phyloP scores from a whole-genome alignment of 192 early-diverging fungal genomes.

The Helicostylum pulchrum region DNA sequence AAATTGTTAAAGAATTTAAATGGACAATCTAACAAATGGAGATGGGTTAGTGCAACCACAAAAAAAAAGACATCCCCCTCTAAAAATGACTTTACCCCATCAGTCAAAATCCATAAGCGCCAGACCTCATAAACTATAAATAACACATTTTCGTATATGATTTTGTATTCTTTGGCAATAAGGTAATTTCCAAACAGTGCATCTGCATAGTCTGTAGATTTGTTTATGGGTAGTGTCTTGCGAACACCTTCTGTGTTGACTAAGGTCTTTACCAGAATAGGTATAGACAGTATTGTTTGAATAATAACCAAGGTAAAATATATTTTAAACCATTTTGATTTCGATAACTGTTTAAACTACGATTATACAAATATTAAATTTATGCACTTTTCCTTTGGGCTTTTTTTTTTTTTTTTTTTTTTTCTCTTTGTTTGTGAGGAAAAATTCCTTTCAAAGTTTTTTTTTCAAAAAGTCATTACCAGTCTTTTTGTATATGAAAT shows the following conservation, averaged over 20 bases:
- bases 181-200: background rate
- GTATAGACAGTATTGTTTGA: background rate
- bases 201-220: background rate
- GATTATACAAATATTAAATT: background rate
- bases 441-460: no score
- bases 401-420: no score
- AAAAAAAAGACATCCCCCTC: no score
- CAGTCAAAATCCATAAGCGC: constrained; percentile 7
- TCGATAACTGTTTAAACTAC: constrained; percentile 10
- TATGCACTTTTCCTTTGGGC: no score
- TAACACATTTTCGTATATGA: background rate
- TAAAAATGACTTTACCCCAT: background rate
- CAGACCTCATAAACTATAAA: constrained; percentile 8
- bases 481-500: background rate
- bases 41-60: background rate
- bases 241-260: background rate
- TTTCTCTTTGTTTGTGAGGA: background rate
- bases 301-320: background rate
- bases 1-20: constrained; percentile 7
- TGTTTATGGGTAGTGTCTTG: background rate
- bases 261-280: constrained; percentile 1
- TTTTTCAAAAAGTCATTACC: background rate
- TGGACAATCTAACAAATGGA: background rate
- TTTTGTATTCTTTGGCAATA: background rate
- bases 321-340: constrained; percentile 9